Evolutionary conservation across 768 basidiomycete genomes (phyloP), one percentile per base, ranked within the genome.

Genomic region (Phlebiopsis gigantea): DNA sequence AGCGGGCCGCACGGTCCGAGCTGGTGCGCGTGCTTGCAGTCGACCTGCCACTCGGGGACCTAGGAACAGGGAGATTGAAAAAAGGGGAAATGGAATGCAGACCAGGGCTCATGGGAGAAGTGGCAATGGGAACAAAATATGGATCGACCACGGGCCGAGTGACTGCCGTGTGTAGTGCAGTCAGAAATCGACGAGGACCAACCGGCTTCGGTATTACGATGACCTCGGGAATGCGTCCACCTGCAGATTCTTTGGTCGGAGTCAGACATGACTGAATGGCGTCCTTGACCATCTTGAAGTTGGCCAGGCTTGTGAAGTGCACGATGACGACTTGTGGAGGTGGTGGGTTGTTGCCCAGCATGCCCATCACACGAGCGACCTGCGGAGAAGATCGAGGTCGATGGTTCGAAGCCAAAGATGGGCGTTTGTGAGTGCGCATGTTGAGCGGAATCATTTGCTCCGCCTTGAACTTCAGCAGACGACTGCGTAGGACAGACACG

Each of bases 171-270:
- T 96, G 89, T 17, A 99, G 75, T 24, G 94, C 89, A 21, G 94
- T 95, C 62, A 99, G 75, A 63, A 98, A 87, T 8, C 96, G 84
- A 39, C 96, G 84, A 6, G 97, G 97, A 4, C 97, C 96, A 17
- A 90, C 95, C 9, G 96, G 96, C 72, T 98, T 99, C 21, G 95
- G 96, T 39, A 98, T 87, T 62, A 99, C 92, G 80, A 98, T 90
- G 26, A 99, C 83, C 63, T 99, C 97, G 0, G 97, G 87, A 10
- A 88, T 69, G 15, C 78, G 75, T 22, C 73, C 66, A 65, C 75
- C 57, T 10, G 79, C 72, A 10, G 42, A 29, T 31, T 73, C 70
- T 21, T 72, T 63, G 52, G 79, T 80, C 0, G 77, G 76, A 39
- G 69, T 68, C 60, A 88, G 73, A 19, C 85, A 75, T 17, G 82